Base-by-base conservation (phyloP, 352 stramenopile genomes). In the Saprolegnia parasitica region DNA sequence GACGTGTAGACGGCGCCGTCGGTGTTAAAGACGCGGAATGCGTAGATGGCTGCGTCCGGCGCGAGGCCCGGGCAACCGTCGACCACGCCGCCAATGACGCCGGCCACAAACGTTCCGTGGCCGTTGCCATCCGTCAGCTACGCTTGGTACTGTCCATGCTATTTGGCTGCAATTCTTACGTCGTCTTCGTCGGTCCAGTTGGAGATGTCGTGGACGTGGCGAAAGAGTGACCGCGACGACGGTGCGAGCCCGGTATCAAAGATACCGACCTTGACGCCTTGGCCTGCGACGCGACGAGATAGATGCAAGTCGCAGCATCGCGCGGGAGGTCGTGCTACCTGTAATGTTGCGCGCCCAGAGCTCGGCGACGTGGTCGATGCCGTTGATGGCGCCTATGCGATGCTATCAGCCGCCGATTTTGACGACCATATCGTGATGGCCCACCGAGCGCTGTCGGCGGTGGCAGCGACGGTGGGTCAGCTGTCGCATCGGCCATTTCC, bases 1-100 rank as follows among this genome's bases (percentile, higher is more conserved):
- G 88, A 93, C 26, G 89, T 96, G 67, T 94, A 96, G 26, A 85
- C 93, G 35, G 94, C 73, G 62, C 93, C 86, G 16, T 91, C 76
- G n/a, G 75, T 80, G 9, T 84, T 95, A 74, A 96, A 96, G 67
- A 94, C 91, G 24, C 85, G 80, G 21, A 95, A 96, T 37, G 93
- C 78, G 37, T 84, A 89, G 29, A 96, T 67, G 47, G 90, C 76
- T 13, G 82, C 81, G 50, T 92, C 83, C 0, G 88, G 89, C 10
- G 89, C 88, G 56, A 96, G 80, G 0, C 88, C 89, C 0, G 84
- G 83, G 57, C 89, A 96, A 11, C 79, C 77, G 5, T 63, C 71
- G 74, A 86, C 75, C 6, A 71, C 76, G 24, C 84, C 81, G 54
- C 73, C 80, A 56, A 96, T 84, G 37, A 92, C 75, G 39, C 86